phyloP scores from a whole-genome alignment of 176 grass and related monocot species.

The Raddia distichophylla region DNA sequence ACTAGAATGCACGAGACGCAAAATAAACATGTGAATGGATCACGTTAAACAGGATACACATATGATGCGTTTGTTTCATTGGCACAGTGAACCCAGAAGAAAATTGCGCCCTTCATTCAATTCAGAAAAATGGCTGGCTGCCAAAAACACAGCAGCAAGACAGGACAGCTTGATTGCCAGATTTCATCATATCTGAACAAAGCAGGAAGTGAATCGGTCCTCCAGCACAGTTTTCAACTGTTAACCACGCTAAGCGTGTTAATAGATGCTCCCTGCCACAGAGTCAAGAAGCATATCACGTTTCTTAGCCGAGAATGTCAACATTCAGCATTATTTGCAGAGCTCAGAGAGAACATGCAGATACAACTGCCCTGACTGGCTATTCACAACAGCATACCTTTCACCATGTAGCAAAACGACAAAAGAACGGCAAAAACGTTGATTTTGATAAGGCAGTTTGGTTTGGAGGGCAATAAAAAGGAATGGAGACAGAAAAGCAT shows the following conservation, averaged over 20 bases:
- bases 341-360: background rate
- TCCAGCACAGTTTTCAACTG: background rate
- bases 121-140: background rate
- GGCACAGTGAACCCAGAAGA: background rate
- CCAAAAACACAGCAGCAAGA: background rate
- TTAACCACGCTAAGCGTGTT: background rate
- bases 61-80: background rate
- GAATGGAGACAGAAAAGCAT: background rate
- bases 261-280: background rate
- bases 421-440: background rate
- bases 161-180: background rate
- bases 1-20: background rate
- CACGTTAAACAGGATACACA: background rate
- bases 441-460: background rate
- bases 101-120: background rate
- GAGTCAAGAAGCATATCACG: slow-evolving; percentile 7
- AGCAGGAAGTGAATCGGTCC: background rate
- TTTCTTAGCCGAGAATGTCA: slow-evolving; percentile 16
- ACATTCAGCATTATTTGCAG: slow-evolving; percentile 21
- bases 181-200: background rate
- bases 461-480: background rate
- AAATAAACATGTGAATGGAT: background rate
- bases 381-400: slow-evolving; percentile 13
- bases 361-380: background rate
- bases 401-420: background rate